Evolutionary conservation across 2,329 filamentous ascomycete genomes (phyloP).

Genomic region (Cladophialophora carrionii): DNA sequence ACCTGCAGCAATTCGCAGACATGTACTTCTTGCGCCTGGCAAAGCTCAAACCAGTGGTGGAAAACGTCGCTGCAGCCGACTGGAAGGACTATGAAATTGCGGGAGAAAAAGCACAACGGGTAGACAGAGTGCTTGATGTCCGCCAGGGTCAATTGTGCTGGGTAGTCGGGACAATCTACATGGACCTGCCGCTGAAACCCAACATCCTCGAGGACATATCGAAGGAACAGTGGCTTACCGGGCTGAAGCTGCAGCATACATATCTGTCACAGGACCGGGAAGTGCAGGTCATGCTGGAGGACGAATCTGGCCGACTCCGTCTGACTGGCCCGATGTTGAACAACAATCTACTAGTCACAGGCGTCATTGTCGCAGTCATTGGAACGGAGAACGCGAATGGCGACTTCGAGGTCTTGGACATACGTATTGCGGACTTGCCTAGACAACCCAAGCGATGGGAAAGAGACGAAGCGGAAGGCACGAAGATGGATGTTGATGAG

Average conservation of each 20-base stretch:
- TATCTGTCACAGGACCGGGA: slow-evolving; percentile 69
- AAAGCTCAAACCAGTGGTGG: slow-evolving; percentile 81
- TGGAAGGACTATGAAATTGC: slow-evolving; percentile 79
- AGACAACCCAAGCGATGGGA: slow-evolving; percentile 81
- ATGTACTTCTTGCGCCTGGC: slow-evolving; percentile 94
- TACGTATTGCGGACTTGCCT: slow-evolving; percentile 84
- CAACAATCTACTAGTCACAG: slow-evolving; percentile 78
- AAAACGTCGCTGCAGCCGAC: slow-evolving; percentile 70
- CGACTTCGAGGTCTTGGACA: slow-evolving; percentile 87
- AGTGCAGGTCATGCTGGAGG: slow-evolving; percentile 82
- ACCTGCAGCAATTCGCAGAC: slow-evolving; percentile 94
- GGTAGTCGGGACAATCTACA: slow-evolving; percentile 92
- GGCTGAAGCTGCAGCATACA: slow-evolving; percentile 74
- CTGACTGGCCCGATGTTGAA: slow-evolving; percentile 73
- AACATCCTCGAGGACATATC: slow-evolving; percentile 94
- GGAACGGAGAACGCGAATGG: slow-evolving; percentile 91
- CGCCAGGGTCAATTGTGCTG: slow-evolving; percentile 94
- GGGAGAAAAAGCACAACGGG: slow-evolving; percentile 72
- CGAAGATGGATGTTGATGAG: slow-evolving; percentile 35
- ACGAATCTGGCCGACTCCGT: slow-evolving; percentile 86
- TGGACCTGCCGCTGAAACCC: slow-evolving; percentile 95
- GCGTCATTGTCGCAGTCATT: slow-evolving; percentile 90
- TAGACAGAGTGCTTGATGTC: slow-evolving; percentile 91
- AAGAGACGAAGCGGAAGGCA: slow-evolving; percentile 57
- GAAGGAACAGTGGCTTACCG: slow-evolving; percentile 92